Evolutionary conservation across 306 rosid genomes (phyloP).

Genomic region (Sechiopsis laciniata): DNA sequence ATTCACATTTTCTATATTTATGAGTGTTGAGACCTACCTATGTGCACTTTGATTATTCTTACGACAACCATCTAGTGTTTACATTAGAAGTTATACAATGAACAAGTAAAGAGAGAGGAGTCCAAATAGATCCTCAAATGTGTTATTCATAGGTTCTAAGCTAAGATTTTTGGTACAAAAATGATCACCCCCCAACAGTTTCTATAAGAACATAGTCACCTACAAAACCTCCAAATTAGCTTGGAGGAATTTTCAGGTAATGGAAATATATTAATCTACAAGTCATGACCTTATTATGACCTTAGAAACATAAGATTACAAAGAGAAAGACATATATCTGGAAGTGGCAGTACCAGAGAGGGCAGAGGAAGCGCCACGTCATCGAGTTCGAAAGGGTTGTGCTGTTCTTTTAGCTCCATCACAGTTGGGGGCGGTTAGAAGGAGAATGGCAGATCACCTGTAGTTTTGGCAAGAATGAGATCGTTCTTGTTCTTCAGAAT

Average conservation of each 20-base stretch:
- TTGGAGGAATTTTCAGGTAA: not conserved
- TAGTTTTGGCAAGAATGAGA: not conserved
- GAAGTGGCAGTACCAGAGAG: conserved; percentile 10
- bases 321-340: not conserved
- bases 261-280: conserved; percentile 3
- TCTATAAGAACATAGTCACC: too few relatives aligned
- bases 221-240: conserved; percentile 11
- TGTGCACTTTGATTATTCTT: too few relatives aligned
- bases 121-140: not conserved
- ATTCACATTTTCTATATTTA: too few relatives aligned
- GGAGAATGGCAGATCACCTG: conserved; percentile 10
- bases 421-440: conserved; percentile 24
- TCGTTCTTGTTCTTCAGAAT: conserved; percentile 37
- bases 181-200: not conserved
- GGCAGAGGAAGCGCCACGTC: not conserved
- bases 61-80: too few relatives aligned
- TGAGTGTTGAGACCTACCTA: too few relatives aligned
- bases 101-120: not conserved
- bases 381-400: not conserved
- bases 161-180: not conserved
- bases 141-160: not conserved
- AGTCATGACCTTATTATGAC: not conserved
- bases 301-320: not conserved
- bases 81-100: not conserved
- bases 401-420: conserved; percentile 1